phyloP scores from a whole-genome alignment of 371 early-diverging fungal genomes.

The Chytridiales sp. region DNA sequence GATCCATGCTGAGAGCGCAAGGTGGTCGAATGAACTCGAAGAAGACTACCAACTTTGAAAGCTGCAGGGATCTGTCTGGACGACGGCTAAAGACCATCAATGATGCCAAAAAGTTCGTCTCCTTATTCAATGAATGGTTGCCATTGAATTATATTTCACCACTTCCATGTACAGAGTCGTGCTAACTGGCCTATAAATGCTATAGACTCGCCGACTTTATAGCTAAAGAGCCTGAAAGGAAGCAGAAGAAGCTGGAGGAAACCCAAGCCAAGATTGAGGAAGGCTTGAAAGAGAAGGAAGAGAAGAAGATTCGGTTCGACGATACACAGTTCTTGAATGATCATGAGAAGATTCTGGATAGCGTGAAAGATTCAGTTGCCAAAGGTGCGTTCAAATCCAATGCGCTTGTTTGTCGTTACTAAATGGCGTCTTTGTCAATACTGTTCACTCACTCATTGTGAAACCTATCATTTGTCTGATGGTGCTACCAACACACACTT shows the following conservation, averaged over 20 bases:
- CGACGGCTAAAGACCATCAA: slow-evolving; percentile 85
- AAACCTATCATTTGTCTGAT: too few relatives aligned
- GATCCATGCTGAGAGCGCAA: slow-evolving; percentile 90
- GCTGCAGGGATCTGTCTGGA: slow-evolving; percentile 91
- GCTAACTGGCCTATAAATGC: not conserved
- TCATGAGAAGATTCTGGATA: slow-evolving; percentile 71
- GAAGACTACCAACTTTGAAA: slow-evolving; percentile 89
- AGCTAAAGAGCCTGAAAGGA: slow-evolving; percentile 69
- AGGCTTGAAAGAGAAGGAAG: slow-evolving; percentile 64
- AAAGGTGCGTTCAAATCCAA: too few relatives aligned
- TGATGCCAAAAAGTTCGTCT: slow-evolving; percentile 83
- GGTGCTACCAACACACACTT: too few relatives aligned
- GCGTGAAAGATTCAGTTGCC: slow-evolving; percentile 67
- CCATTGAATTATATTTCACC: too few relatives aligned
- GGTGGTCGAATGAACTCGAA: slow-evolving; percentile 89
- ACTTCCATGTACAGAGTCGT: not conserved
- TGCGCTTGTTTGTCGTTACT: too few relatives aligned
- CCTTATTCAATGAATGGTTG: not conserved
- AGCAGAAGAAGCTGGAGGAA: slow-evolving; percentile 64
- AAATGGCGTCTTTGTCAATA: too few relatives aligned
- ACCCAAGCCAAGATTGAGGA: slow-evolving; percentile 82
- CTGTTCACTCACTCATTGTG: too few relatives aligned
- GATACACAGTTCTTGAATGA: slow-evolving; percentile 73
- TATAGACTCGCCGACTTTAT: slow-evolving; percentile 75
- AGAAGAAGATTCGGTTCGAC: slow-evolving; percentile 76